Percentiles rank a stretch among this genome's conserved stretches.
These are phyloP conservation scores for Chytriomyces sp. DNA, from an alignment of 192 early-diverging fungal species.

Conservation along the genomic window DNA sequence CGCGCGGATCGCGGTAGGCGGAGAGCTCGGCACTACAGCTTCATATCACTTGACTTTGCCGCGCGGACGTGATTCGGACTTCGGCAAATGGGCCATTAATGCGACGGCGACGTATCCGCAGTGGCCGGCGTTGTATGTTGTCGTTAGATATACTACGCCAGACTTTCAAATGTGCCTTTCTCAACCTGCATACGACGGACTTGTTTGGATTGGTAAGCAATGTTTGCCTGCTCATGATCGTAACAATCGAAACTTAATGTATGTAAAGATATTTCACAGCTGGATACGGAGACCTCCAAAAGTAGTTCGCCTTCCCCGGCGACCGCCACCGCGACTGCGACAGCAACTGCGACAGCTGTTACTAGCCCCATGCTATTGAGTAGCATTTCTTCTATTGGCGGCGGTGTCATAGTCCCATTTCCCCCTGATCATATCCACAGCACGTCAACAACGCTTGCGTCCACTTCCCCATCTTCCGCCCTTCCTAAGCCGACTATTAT, in stretches of 20 bases:
- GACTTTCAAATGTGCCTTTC: neutral
- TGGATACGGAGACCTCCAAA: neutral
- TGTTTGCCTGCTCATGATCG: neutral
- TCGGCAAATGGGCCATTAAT: neutral
- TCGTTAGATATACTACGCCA: neutral
- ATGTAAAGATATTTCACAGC: neutral
- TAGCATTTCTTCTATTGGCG: neutral
- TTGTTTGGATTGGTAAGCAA: neutral
- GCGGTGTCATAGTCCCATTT: neutral
- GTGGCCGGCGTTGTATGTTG: neutral
- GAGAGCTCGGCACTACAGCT: neutral
- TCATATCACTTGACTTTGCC: neutral
- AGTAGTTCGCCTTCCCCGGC: neutral
- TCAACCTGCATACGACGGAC: neutral
- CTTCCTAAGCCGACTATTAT: neutral
- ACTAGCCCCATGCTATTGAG: neutral
- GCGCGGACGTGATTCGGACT: neutral
- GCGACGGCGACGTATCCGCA: neutral
- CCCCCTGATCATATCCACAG: neutral
- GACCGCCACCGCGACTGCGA: neutral
- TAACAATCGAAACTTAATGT: neutral
- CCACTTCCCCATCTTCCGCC: neutral
- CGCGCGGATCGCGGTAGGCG: neutral
- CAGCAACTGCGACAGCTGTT: neutral
- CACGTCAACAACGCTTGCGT: neutral